Conservation (phyloP, 1,284 basidiomycete genomes). For the Entoloma clypeatum region DNA sequence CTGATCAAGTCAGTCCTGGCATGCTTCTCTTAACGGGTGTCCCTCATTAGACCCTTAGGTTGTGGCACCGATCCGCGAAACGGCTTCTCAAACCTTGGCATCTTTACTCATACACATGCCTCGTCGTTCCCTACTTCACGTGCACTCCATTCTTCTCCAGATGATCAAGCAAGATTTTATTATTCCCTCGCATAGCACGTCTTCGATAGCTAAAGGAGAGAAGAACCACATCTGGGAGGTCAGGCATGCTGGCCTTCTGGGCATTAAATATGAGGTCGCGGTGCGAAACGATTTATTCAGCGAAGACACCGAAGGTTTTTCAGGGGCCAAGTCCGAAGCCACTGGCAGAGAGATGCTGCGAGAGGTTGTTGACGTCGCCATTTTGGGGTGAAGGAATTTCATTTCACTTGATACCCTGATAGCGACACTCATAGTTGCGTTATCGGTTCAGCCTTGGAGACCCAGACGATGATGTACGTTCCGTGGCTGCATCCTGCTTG, state of each 20-base stretch:
- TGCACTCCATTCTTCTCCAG: conserved; percentile 81
- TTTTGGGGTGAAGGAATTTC: conserved; percentile 68
- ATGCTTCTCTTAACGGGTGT: conserved; percentile 15
- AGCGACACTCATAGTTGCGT: conserved; percentile 18
- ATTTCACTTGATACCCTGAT: conserved; percentile 7
- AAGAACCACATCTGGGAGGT: conserved; percentile 92
- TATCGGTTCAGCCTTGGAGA: conserved; percentile 69
- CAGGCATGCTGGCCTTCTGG: conserved; percentile 92
- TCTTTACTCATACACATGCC: conserved; percentile 88
- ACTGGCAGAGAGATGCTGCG: conserved; percentile 55
- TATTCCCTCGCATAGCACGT: conserved; percentile 31
- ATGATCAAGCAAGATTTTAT: conserved; percentile 91
- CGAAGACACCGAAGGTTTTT: conserved; percentile 28
- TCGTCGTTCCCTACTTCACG: conserved; percentile 67
- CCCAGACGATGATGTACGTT: conserved; percentile 94
- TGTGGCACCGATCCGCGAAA: conserved; percentile 95
- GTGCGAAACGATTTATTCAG: conserved; percentile 84
- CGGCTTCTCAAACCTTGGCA: conserved; percentile 92
- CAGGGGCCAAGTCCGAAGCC: conserved; percentile 32
- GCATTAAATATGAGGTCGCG: conserved; percentile 97
- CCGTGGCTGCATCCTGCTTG: conserved; percentile 91
- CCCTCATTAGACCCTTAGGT: conserved; percentile 46
- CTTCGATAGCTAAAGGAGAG: conserved; percentile 39
- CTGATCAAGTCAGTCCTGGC: conserved; percentile 65
- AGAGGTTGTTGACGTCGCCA: conserved; percentile 83